Base-by-base conservation (phyloP, 225 moss, liverwort and hornwort genomes). In the Climacium dendroides region DNA sequence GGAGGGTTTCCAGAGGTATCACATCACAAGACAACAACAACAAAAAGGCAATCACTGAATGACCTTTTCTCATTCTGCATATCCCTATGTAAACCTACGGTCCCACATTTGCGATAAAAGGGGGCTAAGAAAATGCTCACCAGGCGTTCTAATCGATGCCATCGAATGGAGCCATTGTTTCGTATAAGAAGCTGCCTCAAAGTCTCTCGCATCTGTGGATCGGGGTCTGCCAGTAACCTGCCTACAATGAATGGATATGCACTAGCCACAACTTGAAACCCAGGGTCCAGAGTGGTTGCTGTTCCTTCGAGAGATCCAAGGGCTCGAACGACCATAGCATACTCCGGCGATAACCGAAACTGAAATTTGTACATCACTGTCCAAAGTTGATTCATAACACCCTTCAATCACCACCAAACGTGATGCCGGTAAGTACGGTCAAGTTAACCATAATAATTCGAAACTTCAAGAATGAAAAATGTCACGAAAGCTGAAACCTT, bases 301-400 rank as follows among this genome's bases (percentile, higher is more conserved):
- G 96, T 96, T 85, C 97, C 97, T 90, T 97, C 95, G 41, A 97
- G 79, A 85, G 97, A 96, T 53, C 96, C 95, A 90, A 96, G 90
- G n/a, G 97, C 97, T 89, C 96, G 94, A 59, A 97, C 93, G 50
- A 97, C 96, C 97, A 97, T 94, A 37, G 95, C 94, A 73, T 97
- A 97, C 85, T 96, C 95, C 48, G 96, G 92, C 71, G 96, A 95
- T 59, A 97, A 80, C 14, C 96, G 94, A 92, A 96, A 96, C 64
- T 97, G 90, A 65, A 94, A 96, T 80, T 93, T 94, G 82, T 96
- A 95, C 96, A 96, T 96, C 64, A 96, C 96, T 72, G 93, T 90
- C 88, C 96, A 97, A 50, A 97, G 91, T 80, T 96, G 96, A 87
- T 93, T 92, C 97, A 95, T 97, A 22, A 97, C 92, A 35, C 97